A percentile compares a stretch with the other conserved stretches of the same genome.
Evolutionary conservation across 805 yeast species (phyloP).

Genomic region (Saturnispora hagleri): DNA sequence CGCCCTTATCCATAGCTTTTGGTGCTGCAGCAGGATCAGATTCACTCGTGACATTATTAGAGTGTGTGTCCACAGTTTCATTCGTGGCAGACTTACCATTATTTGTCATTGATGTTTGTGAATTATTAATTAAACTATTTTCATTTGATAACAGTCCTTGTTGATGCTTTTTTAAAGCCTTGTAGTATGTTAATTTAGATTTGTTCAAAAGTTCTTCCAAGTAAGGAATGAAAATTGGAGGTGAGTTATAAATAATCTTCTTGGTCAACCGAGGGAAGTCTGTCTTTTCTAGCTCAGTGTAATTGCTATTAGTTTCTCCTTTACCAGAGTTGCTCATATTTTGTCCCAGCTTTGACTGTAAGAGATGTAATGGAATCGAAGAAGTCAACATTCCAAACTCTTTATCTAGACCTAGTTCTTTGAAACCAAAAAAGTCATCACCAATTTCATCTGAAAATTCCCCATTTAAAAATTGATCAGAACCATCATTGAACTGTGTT

Average conservation of each 20-base stretch:
- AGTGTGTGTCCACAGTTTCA: neutral
- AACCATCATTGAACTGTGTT: slow-evolving; percentile 73
- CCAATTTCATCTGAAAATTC: slow-evolving; percentile 91
- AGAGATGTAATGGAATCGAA: slow-evolving; percentile 80
- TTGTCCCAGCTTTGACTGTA: slow-evolving; percentile 66
- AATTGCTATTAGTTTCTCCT: slow-evolving; percentile 40
- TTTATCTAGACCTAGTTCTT: slow-evolving; percentile 84
- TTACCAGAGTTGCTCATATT: slow-evolving; percentile 40
- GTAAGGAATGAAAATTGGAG: slow-evolving; percentile 52
- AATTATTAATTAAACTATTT: neutral
- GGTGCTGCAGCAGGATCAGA: neutral
- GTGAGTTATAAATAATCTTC: slow-evolving; percentile 41
- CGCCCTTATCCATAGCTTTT: neutral
- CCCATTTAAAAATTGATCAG: slow-evolving; percentile 91
- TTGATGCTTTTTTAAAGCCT: slow-evolving; percentile 35
- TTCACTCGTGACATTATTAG: neutral
- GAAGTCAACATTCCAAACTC: slow-evolving; percentile 81
- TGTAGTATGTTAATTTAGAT: slow-evolving; percentile 33
- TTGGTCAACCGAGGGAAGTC: slow-evolving; percentile 44
- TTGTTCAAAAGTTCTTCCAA: slow-evolving; percentile 33
- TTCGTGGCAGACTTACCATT: neutral
- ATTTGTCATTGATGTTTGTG: neutral
- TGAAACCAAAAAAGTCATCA: slow-evolving; percentile 96
- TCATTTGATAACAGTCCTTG: slow-evolving; percentile 9
- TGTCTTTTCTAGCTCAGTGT: slow-evolving; percentile 56